A percentile compares a stretch with the other conserved stretches of the same genome.
Evolutionary conservation across 345 rosid species (phyloP).

Genomic region (Syzygium aromaticum): DNA sequence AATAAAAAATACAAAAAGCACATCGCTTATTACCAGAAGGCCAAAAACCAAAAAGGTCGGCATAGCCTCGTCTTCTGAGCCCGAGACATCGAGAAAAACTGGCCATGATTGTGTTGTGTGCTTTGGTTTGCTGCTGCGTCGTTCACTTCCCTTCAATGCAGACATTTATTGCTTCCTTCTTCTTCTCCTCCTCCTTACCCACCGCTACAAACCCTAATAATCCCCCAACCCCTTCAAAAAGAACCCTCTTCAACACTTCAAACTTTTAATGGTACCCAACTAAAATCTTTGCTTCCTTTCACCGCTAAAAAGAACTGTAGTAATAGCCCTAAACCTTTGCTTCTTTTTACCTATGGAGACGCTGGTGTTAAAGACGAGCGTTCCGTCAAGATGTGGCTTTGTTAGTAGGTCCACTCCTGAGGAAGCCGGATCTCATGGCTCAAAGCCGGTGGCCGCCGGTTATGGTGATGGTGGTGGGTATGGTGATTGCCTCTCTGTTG

Average conservation of each 20-base stretch:
- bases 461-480: not conserved
- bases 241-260: not conserved
- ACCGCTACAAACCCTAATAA: not conserved
- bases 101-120: not conserved
- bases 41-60: not conserved
- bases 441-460: constrained; percentile 5
- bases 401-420: constrained; percentile 61
- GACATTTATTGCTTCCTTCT: not conserved
- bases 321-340: not conserved
- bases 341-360: not conserved
- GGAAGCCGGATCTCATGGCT: constrained; percentile 39
- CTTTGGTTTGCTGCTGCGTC: not conserved
- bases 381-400: not conserved
- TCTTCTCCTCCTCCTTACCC: not conserved
- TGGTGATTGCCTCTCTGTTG: not conserved
- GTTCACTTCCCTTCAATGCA: not conserved
- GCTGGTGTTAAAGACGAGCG: not conserved
- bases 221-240: not conserved
- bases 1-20: not conserved
- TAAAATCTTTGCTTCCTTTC: not conserved
- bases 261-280: not conserved
- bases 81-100: not conserved
- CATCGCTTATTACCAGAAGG: not conserved
- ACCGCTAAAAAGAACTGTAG: not conserved
- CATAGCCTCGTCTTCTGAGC: not conserved